These are phyloP conservation scores for Chenopodium berlandieri DNA, from an alignment of 148 eudicot genomes.

Conservation along the genomic window DNA sequence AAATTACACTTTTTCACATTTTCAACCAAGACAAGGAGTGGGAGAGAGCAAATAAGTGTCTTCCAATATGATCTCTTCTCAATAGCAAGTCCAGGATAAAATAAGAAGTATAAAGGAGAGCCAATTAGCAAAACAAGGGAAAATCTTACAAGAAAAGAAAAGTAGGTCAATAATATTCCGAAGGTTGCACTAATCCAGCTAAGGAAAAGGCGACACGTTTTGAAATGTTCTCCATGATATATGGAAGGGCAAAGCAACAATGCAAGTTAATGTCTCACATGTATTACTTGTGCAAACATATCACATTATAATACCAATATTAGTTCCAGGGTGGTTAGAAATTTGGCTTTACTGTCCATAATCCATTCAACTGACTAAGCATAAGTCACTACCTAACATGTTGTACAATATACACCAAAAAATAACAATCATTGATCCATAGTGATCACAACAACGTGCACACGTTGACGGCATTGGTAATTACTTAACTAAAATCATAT, in stretches of 20 bases:
- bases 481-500: neutral
- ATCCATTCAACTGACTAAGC: neutral
- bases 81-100: neutral
- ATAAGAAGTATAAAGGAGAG: neutral
- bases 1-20: neutral
- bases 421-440: slow-evolving; percentile 2
- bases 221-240: slow-evolving; percentile 8
- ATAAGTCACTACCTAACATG: slow-evolving; percentile 9
- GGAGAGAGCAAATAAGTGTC: neutral
- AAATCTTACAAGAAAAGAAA: slow-evolving; percentile 17
- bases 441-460: slow-evolving; percentile 18
- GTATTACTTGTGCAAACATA: slow-evolving; percentile 15
- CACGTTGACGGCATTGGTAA: neutral
- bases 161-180: neutral
- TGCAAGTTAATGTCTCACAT: slow-evolving; percentile 9
- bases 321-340: slow-evolving; percentile 8
- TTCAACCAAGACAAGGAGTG: neutral
- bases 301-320: neutral
- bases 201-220: neutral
- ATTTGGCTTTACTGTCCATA: neutral
- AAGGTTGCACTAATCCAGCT: neutral
- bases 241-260: slow-evolving; percentile 7
- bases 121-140: neutral
- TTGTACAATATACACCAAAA: neutral
- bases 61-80: neutral